These are phyloP conservation scores for Mortierella claussenii DNA, from an alignment of 192 early-diverging fungal genomes.

Conservation along the genomic window DNA sequence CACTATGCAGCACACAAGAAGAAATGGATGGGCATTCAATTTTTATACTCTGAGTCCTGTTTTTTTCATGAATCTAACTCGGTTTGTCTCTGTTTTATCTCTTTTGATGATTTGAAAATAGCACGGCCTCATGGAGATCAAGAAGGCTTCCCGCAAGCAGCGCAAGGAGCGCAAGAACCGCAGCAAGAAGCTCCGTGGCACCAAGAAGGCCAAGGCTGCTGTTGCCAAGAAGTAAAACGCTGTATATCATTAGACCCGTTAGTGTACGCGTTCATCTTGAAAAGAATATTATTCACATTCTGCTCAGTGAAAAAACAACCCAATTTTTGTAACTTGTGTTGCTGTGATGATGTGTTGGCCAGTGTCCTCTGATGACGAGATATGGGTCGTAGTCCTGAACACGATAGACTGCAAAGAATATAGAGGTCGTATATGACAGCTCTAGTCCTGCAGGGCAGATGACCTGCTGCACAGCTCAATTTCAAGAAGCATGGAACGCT, in stretches of 20 bases:
- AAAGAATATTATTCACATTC: constrained; percentile 28
- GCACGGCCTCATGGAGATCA: constrained; percentile 72
- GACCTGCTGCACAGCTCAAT: too few relatives aligned
- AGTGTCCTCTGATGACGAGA: too few relatives aligned
- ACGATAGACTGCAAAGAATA: too few relatives aligned
- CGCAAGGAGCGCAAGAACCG: constrained; percentile 99
- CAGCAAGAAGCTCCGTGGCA: constrained; percentile 97
- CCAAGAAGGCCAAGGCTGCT: constrained; percentile 88
- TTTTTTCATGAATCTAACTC: background rate
- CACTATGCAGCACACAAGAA: too few relatives aligned
- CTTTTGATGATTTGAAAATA: constrained; percentile 25
- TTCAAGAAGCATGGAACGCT: too few relatives aligned
- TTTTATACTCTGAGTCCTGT: too few relatives aligned
- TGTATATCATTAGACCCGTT: constrained; percentile 30
- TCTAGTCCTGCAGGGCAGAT: too few relatives aligned
- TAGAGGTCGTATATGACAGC: too few relatives aligned
- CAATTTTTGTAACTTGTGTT: background rate
- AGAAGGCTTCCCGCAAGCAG: constrained; percentile 92
- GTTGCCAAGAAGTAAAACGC: constrained; percentile 67
- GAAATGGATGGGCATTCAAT: too few relatives aligned
- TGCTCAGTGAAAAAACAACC: constrained; percentile 16
- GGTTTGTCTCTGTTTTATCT: constrained; percentile 2
- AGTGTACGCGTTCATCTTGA: constrained; percentile 34
- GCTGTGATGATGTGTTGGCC: background rate
- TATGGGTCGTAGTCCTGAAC: too few relatives aligned